phyloP scores from a whole-genome alignment of 2,329 filamentous ascomycete species.

The Alternaria sp. region DNA sequence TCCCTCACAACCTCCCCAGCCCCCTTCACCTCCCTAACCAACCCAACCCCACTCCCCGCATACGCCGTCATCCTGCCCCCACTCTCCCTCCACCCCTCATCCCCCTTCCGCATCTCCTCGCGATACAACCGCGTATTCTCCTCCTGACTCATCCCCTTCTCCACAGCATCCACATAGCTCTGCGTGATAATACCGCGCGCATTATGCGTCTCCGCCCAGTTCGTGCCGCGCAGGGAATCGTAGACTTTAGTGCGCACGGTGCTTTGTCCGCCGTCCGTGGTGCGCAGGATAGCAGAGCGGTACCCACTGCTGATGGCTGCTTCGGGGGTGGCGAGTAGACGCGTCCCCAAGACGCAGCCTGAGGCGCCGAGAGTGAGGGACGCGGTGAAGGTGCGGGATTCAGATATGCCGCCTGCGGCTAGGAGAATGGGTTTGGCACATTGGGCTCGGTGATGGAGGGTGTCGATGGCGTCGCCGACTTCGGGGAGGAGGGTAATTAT shows the following conservation, averaged over 20 bases:
- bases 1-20: constrained; percentile 61
- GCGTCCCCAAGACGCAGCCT: constrained; percentile 67
- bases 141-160: constrained; percentile 48
- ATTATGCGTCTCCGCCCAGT: constrained; percentile 65
- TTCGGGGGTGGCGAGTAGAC: constrained; percentile 63
- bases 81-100: constrained; percentile 57
- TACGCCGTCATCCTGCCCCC: constrained; percentile 65
- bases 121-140: constrained; percentile 55
- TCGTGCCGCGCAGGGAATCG: constrained; percentile 62
- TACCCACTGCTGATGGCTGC: constrained; percentile 57
- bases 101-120: constrained; percentile 57
- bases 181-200: constrained; percentile 64
- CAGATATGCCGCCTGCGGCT: constrained; percentile 66
- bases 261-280: constrained; percentile 58
- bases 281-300: constrained; percentile 53
- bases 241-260: constrained; percentile 60
- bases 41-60: constrained; percentile 66
- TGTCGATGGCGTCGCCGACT: constrained; percentile 52
- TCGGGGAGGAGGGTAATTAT: constrained; percentile 65
- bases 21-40: constrained; percentile 58
- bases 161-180: constrained; percentile 53
- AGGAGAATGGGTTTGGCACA: constrained; percentile 50
- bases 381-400: constrained; percentile 63
- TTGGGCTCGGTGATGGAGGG: background rate
- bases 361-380: constrained; percentile 60